Percentiles rank a stretch among this genome's conserved stretches.
Evolutionary conservation across 2,329 filamentous ascomycete genomes (phyloP).

Genomic region (Trichophyton mentagrophytes): DNA sequence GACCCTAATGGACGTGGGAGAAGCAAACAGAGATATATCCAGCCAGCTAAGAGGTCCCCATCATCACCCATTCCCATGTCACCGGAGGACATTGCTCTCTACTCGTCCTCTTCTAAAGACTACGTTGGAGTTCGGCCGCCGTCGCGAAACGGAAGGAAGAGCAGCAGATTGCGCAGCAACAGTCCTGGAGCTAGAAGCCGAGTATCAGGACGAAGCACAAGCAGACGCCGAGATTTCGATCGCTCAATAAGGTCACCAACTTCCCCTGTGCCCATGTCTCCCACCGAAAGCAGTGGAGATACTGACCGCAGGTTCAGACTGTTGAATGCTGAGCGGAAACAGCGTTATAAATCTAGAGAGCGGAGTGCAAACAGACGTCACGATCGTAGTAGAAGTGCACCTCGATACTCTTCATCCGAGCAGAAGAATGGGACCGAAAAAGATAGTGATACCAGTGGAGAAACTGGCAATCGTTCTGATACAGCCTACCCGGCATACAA

Average conservation of each 20-base stretch:
- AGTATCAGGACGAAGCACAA: constrained; percentile 43
- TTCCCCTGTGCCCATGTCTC: constrained; percentile 64
- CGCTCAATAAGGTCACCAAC: constrained; percentile 59
- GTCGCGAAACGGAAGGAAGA: constrained; percentile 28
- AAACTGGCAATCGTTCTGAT: not conserved
- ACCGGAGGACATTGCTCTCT: constrained; percentile 57
- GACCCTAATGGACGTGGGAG: constrained; percentile 48
- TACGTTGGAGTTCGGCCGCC: not conserved
- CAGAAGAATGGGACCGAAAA: constrained; percentile 15
- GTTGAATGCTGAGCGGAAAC: constrained; percentile 32
- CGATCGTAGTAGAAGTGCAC: constrained; percentile 33
- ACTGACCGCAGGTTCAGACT: constrained; percentile 48
- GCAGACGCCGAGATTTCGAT: constrained; percentile 45
- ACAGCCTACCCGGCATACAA: not conserved
- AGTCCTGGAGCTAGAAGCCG: constrained; percentile 21
- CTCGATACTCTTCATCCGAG: constrained; percentile 37
- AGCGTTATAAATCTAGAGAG: constrained; percentile 36
- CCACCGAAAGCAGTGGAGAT: constrained; percentile 37
- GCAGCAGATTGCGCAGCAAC: constrained; percentile 28
- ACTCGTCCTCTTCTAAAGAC: constrained; percentile 21
- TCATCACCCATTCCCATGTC: constrained; percentile 93
- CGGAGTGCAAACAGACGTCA: constrained; percentile 32
- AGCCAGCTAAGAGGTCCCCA: constrained; percentile 69
- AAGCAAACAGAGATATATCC: constrained; percentile 52
- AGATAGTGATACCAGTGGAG: not conserved